Base-by-base conservation (phyloP, 208 protist genomes). In the Naegleria gruberi region DNA sequence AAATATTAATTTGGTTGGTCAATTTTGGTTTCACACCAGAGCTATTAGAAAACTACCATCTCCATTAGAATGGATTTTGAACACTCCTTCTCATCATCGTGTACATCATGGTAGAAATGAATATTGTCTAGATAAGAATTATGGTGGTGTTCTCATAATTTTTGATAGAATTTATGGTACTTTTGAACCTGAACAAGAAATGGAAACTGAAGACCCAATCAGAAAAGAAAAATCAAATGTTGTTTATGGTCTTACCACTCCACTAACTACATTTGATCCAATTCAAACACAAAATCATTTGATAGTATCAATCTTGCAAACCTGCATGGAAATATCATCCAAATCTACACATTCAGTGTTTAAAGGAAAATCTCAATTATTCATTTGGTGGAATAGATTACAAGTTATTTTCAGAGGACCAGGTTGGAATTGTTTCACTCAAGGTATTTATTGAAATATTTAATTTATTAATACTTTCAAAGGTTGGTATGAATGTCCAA, bases 121-220 rank as follows among this genome's bases (percentile, higher is more conserved):
- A 34, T 30, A 86, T 6, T 86, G 43, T 37, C 6, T 86, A 30
- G 82, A 86, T 47, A 86, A 86, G 30, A 86, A 86, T 47, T 86
- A 51, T 86, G 82, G 43, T 51, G 82, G 82, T 8, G 51, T 51
- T n/a, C 51, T 86, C 10, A 47, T 86, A 17, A 34, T 86, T 15
- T 51, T 86, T 37, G 82, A 86, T 86, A 15, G 82, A 45, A 34
- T 47, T 7, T 86, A 45, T 47, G 43, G 43, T 51, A 51, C 82
- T 17, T 86, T 86, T 37, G 42, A 45, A 51, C 42, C 8, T 3
- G 51, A 65, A 19, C 51, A 65, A 65, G 51, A 65, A 65, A 65
- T 65, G 51, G 51, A 65, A 65, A 65, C 51, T 23, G 19, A 10
- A 4, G 51, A 65, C 30, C 51, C 51, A 4, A 65, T 65, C 30